phyloP scores from a whole-genome alignment of 257 asterid genomes.

The Solanum tacnaense region DNA sequence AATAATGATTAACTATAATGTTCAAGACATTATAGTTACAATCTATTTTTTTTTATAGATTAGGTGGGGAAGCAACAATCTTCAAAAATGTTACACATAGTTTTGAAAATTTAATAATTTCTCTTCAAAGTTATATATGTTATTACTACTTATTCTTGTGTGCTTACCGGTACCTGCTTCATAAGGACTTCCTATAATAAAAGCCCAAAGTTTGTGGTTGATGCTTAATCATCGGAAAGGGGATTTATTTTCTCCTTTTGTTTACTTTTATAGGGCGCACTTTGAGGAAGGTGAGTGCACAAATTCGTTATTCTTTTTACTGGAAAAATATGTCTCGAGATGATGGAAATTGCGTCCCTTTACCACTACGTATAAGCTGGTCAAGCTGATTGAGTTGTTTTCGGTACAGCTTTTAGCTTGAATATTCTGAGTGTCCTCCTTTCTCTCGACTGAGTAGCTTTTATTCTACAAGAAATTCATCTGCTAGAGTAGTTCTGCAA shows the following conservation, averaged over 20 bases:
- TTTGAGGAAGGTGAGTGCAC: not conserved
- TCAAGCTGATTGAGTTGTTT: not conserved
- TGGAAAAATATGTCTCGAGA: not conserved
- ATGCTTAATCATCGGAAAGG: not conserved
- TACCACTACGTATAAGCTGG: not conserved
- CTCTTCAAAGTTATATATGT: not conserved
- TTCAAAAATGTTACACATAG: not conserved
- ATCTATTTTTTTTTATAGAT: not conserved
- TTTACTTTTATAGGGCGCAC: not conserved
- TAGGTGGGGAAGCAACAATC: not conserved
- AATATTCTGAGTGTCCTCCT: not conserved
- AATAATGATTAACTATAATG: too few relatives aligned
- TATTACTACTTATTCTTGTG: not conserved
- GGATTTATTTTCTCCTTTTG: not conserved
- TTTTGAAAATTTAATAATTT: not conserved
- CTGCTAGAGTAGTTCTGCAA: not conserved
- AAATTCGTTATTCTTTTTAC: not conserved
- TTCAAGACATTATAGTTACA: too few relatives aligned
- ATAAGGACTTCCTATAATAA: not conserved
- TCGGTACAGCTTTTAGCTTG: not conserved
- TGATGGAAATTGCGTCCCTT: not conserved
- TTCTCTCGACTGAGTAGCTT: not conserved
- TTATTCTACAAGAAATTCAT: not conserved
- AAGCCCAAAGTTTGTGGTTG: not conserved
- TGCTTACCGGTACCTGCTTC: not conserved